Evolutionary conservation across 2,329 filamentous ascomycete species (phyloP).

Genomic region (Sclerotinia subarctica): DNA sequence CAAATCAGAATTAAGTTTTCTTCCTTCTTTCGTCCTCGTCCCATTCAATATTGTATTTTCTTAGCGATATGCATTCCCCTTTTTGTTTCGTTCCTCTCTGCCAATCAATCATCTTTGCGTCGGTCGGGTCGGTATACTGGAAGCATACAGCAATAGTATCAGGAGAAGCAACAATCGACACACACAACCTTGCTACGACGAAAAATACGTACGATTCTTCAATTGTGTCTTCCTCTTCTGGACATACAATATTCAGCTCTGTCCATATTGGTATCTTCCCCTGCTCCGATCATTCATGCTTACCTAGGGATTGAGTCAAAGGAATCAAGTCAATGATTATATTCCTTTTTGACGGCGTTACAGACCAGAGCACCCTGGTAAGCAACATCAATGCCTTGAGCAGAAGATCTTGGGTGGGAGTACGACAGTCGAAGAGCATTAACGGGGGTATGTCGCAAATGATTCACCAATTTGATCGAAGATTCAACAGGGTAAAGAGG

Average conservation of each 20-base stretch:
- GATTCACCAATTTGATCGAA: background rate
- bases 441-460: conserved; percentile 24
- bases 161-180: conserved; percentile 7
- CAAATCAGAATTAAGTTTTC: background rate
- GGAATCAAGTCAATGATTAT: background rate
- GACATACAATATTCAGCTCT: conserved; percentile 1
- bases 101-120: background rate
- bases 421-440: conserved; percentile 21
- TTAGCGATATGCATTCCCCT: background rate
- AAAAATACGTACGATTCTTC: background rate
- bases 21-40: background rate
- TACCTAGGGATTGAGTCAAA: background rate
- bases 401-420: background rate
- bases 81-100: conserved; percentile 1
- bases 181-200: background rate
- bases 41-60: background rate
- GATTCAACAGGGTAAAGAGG: background rate
- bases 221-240: background rate
- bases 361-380: conserved; percentile 7
- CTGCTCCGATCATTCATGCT: conserved; percentile 11
- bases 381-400: conserved; percentile 22
- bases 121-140: background rate
- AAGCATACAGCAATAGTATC: background rate
- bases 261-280: background rate
- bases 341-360: conserved; percentile 12